Conservation (phyloP, 164 flowering plant species). For the Magnolia kwangsiensis region DNA sequence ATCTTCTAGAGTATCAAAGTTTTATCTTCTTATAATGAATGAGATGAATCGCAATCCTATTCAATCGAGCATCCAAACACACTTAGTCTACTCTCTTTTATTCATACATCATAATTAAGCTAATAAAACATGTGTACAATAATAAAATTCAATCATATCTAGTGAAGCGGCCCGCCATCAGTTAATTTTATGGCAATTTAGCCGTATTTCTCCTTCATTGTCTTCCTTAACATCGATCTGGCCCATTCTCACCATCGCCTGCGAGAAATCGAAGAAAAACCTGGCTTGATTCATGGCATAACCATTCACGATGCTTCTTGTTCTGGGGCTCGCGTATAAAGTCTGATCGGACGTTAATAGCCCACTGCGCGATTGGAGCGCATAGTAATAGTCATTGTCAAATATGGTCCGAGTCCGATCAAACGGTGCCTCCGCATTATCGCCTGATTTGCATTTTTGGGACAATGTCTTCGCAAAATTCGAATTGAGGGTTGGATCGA, state of each 20-base stretch:
- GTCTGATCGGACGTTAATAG: conserved; percentile 79
- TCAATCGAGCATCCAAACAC: background rate
- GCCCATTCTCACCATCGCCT: conserved; percentile 81
- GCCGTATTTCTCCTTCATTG: conserved; percentile 61
- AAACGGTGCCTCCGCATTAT: conserved; percentile 61
- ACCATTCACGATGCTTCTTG: conserved; percentile 48
- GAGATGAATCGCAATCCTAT: background rate
- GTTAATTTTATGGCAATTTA: conserved; percentile 55
- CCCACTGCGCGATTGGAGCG: conserved; percentile 41
- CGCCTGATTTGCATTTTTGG: conserved; percentile 60
- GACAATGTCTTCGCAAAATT: conserved; percentile 44
- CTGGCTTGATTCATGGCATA: conserved; percentile 69
- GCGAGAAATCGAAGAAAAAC: conserved; percentile 77
- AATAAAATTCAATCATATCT: background rate
- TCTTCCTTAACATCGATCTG: conserved; percentile 68
- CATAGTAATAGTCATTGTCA: conserved; percentile 60
- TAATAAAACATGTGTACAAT: background rate
- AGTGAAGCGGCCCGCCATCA: background rate
- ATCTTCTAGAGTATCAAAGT: no score
- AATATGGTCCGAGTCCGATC: conserved; percentile 55
- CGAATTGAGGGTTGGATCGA: conserved; percentile 50
- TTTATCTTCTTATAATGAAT: background rate
- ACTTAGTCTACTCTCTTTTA: background rate
- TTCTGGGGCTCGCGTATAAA: conserved; percentile 34
- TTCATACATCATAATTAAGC: background rate